Evolutionary conservation across 2,329 filamentous ascomycete genomes (phyloP).

Genomic region (Macroventuria anomochaeta): DNA sequence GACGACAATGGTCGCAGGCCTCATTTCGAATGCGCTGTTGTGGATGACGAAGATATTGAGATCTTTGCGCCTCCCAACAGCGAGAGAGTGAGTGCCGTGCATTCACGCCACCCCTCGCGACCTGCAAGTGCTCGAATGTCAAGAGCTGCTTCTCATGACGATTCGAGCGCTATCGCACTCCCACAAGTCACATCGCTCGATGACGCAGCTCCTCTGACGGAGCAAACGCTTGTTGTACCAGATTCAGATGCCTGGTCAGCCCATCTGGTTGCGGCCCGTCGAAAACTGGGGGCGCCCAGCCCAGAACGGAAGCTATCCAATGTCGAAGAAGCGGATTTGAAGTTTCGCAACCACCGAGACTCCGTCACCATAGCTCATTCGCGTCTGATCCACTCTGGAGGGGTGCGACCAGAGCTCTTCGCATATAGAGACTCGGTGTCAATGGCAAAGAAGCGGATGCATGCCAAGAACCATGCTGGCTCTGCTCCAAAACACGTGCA

Average conservation of each 20-base stretch:
- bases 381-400: constrained; percentile 29
- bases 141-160: constrained; percentile 21
- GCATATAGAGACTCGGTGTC: constrained; percentile 31
- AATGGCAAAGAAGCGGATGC: constrained; percentile 39
- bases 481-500: not conserved
- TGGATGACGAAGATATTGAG: constrained; percentile 33
- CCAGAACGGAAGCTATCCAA: constrained; percentile 34
- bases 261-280: constrained; percentile 6
- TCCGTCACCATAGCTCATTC: constrained; percentile 40
- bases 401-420: constrained; percentile 28
- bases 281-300: constrained; percentile 3
- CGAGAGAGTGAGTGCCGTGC: constrained; percentile 28
- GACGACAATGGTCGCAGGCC: constrained; percentile 28
- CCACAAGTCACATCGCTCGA: not conserved
- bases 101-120: constrained; percentile 30
- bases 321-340: constrained; percentile 35
- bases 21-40: constrained; percentile 18
- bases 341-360: constrained; percentile 43
- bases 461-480: constrained; percentile 27
- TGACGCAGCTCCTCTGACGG: not conserved
- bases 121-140: constrained; percentile 27
- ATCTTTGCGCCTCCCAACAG: constrained; percentile 42
- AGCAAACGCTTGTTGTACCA: constrained; percentile 10
- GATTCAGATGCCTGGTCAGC: constrained; percentile 10
- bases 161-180: not conserved